Base-by-base conservation (phyloP, 768 basidiomycete genomes). In the Mycena epipterygia region DNA sequence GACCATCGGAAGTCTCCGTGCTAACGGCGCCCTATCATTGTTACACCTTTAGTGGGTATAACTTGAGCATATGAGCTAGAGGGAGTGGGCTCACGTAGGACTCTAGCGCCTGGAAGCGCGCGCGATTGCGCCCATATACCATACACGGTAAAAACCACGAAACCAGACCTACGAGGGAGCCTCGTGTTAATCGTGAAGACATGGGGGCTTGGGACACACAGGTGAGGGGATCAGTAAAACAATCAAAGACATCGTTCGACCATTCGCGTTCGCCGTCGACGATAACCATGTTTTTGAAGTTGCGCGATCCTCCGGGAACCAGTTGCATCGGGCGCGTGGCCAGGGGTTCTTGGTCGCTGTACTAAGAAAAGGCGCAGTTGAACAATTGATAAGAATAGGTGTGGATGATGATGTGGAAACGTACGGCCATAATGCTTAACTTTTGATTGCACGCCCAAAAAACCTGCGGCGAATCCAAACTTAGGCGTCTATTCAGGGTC, bases 191-290 rank as follows among this genome's bases (percentile, higher is more conserved):
- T 23, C 4, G 14, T 7, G 8, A 6, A 23, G 23, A 27, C n/a
- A 48, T 23, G 46, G 25, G 23, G 4, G n/a, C 21, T 6, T 19
- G 16, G 3, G 9, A 42, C 68, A 12, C 6, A 70, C 68, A 64
- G 49, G 68, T 70, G 12, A 70, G 55, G 19, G 68, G 68, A 16
- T 70, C 62, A 4, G 53, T 39, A 29, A 57, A 48, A 25, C 68
- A 70, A 17, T 51, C 62, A 21, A 68, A 62, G 21, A 61, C 33
- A 23, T 52, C 62, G 39, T 64, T 30, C n/a, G 68, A 70, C 62
- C 68, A 70, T 52, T 64, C 68, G 27, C 68, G 68, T 25, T 70
- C 51, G 53, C 68, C 62, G 42, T 70, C 68, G 23, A 64, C 56
- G 44, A 70, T 25, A 21, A 62, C 59, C 30, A 70, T 46, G 29